Base-by-base conservation (phyloP, 164 flowering plant species). In the Piper longum region DNA sequence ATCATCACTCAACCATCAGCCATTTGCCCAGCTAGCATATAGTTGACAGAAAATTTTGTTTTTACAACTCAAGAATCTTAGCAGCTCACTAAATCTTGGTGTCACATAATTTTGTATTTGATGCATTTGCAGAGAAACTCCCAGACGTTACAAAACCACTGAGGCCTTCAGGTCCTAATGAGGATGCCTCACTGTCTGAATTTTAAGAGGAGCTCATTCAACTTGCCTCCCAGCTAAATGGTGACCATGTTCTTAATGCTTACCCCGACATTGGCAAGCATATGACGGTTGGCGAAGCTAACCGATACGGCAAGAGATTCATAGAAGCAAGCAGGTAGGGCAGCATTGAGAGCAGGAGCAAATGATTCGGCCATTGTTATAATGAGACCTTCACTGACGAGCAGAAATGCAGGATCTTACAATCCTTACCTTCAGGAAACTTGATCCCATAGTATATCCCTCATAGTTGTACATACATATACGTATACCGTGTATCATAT, bases 301-400 rank as follows among this genome's bases (percentile, higher is more conserved):
- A 87, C 78, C 51, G 60, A 41, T 93, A 93, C 57, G 96, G 87
- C 7, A 70, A 70, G 67, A 82, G 96, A 75, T 93, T 93, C 74
- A 64, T 90, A 58, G 97, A 93, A 78, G 99, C 99, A 93, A 78
- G 99, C 99, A 12, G 97, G 96, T 59, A 81, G 76, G 64, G 83
- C 86, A 61, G 99, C 99, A 41, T 60, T 85, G 9, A 78, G 69
- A 71, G 89, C 92, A 36, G 99, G 98, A 66, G 99, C 97, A 5
- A 85, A 90, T 66, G 96, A 88, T 41, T 82, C 96, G 56, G 83
- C 87, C n/a, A 79, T 90, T 63, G 90, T 90, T 8, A 86, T 87
- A 3, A 93, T 90, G 98, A 84, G 87, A 65, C 95, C 97, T 51
- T 81, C 98, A 40, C 90, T 93, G 56, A 85, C 96, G 2, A 93